A percentile compares a stretch with the other conserved stretches of the same genome.
Evolutionary conservation across 208 protist species (phyloP).

Genomic region (Leishmania gerbilli): DNA sequence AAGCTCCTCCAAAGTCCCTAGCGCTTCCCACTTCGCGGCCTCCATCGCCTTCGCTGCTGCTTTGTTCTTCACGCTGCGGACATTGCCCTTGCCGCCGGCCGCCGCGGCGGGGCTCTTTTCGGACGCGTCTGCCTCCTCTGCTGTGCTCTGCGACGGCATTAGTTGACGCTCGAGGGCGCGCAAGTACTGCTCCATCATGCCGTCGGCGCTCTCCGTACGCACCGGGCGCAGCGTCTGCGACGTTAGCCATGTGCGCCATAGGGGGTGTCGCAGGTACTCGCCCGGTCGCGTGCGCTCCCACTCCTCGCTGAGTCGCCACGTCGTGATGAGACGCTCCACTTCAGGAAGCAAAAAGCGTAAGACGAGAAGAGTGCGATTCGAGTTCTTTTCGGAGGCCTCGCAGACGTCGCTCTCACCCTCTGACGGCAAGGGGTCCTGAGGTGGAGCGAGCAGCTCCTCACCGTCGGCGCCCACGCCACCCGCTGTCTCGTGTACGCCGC

Average conservation of each 20-base stretch:
- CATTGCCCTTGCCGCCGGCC: neutral
- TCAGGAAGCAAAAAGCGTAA: conserved; percentile 48
- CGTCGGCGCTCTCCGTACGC: conserved; percentile 25
- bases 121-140: neutral
- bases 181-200: conserved; percentile 32
- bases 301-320: conserved; percentile 54
- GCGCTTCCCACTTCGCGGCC: neutral
- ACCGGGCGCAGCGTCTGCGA: conserved; percentile 25
- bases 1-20: neutral
- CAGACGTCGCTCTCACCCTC: neutral
- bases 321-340: conserved; percentile 49
- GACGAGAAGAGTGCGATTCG: conserved; percentile 15
- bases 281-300: conserved; percentile 28
- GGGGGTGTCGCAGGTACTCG: conserved; percentile 42
- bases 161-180: conserved; percentile 21
- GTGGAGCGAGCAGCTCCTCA: neutral
- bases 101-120: no score
- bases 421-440: neutral
- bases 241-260: conserved; percentile 36
- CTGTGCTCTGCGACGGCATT: neutral
- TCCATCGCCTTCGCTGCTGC: neutral
- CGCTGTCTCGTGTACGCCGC: neutral
- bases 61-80: neutral
- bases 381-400: neutral
- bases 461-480: neutral